These are phyloP conservation scores for Letharia columbiana DNA, from an alignment of 495 filamentous ascomycete species.

Conservation along the genomic window DNA sequence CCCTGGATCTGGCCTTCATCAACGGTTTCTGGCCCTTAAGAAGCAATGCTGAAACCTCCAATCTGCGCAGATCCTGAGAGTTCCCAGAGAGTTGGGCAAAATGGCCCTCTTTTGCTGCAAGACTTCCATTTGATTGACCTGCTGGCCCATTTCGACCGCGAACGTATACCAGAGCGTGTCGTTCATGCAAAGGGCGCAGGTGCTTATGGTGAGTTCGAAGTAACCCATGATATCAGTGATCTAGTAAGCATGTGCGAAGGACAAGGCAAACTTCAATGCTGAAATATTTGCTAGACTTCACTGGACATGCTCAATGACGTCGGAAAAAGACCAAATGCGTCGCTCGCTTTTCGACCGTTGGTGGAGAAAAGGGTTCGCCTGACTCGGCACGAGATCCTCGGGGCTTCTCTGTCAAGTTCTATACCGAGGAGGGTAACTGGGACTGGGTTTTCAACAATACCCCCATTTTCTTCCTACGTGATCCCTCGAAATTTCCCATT, in stretches of 20 bases:
- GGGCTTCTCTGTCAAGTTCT: conserved; percentile 66
- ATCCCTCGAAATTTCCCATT: conserved; percentile 49
- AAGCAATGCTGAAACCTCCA: conserved; percentile 8
- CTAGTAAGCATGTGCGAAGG: conserved; percentile 17
- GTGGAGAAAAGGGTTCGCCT: conserved; percentile 53
- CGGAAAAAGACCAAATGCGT: conserved; percentile 55
- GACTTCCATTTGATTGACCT: conserved; percentile 45
- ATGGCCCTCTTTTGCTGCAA: conserved; percentile 54
- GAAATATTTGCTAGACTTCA: conserved; percentile 25
- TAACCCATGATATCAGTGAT: conserved; percentile 46
- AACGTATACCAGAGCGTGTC: conserved; percentile 41
- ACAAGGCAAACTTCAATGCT: neutral
- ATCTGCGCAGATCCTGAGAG: conserved; percentile 48
- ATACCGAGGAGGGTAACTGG: conserved; percentile 70
- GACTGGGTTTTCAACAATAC: conserved; percentile 51
- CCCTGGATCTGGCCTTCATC: neutral
- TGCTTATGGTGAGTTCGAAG: conserved; percentile 55
- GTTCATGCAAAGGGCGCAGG: conserved; percentile 58
- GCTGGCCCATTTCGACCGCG: conserved; percentile 46
- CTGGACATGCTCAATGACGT: conserved; percentile 42
- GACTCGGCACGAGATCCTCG: conserved; percentile 59
- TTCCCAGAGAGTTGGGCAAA: conserved; percentile 52
- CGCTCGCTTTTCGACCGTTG: conserved; percentile 57
- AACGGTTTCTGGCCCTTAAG: neutral
- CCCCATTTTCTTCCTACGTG: conserved; percentile 47